A percentile compares a stretch with the other conserved stretches of the same genome.
These are phyloP conservation scores for Primulina tabacum DNA, from an alignment of 257 asterid genomes.

Conservation along the genomic window DNA sequence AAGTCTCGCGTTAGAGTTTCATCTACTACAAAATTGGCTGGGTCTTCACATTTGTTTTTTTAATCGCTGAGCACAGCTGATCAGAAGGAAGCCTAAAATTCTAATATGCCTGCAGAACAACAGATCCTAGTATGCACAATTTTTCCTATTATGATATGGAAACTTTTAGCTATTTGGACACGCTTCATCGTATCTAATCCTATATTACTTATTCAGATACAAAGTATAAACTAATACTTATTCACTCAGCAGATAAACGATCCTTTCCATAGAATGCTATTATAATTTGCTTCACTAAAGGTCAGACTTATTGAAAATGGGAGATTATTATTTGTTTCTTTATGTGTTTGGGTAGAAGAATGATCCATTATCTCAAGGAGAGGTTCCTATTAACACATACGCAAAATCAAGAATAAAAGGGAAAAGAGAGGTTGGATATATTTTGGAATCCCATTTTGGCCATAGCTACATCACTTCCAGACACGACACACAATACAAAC, in stretches of 20 bases:
- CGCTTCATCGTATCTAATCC: background rate
- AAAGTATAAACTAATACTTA: conserved; percentile 1
- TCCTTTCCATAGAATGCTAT: conserved; percentile 12
- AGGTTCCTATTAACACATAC: too few relatives aligned
- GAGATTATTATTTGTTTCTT: background rate
- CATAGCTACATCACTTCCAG: too few relatives aligned
- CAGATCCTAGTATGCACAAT: conserved; percentile 76
- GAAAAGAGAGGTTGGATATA: background rate
- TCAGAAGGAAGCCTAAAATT: conserved; percentile 58
- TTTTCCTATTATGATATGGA: conserved; percentile 19
- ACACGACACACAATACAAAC: too few relatives aligned
- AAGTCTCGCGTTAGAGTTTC: conserved; percentile 21
- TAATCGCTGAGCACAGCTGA: conserved; percentile 48
- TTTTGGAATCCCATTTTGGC: background rate
- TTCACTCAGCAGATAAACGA: conserved; percentile 10
- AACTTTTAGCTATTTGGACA: conserved; percentile 13
- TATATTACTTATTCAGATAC: conserved; percentile 7
- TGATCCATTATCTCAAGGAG: too few relatives aligned
- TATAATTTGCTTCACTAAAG: conserved; percentile 15
- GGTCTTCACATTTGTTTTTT: conserved; percentile 16
- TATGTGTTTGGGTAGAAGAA: background rate
- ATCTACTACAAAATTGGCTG: conserved; percentile 16
- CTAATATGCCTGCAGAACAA: conserved; percentile 81
- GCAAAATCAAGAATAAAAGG: background rate
- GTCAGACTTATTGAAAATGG: conserved; percentile 4